Evolutionary conservation across 2,329 filamentous ascomycete species (phyloP).

Genomic region (Clonostachys chloroleuca): DNA sequence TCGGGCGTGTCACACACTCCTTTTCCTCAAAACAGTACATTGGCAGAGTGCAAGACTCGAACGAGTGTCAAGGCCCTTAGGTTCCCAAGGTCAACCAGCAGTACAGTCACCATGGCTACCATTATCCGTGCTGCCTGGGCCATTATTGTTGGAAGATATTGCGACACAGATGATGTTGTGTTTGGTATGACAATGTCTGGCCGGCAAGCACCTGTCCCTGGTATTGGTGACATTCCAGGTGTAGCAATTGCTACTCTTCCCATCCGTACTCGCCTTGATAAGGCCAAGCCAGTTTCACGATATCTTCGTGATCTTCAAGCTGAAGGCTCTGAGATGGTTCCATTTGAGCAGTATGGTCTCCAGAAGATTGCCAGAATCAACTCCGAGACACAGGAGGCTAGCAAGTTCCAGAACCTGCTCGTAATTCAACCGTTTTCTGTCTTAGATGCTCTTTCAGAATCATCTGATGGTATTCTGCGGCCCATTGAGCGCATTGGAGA

Average conservation of each 20-base stretch:
- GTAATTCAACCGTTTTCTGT: conserved; percentile 7
- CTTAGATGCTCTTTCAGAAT: not conserved
- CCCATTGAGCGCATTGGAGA: not conserved
- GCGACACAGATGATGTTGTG: conserved; percentile 8
- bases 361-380: conserved; percentile 12
- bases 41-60: not conserved
- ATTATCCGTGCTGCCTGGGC: conserved; percentile 20
- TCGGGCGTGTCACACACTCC: not conserved
- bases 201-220: conserved; percentile 10
- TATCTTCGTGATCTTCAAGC: conserved; percentile 7
- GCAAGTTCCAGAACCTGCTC: conserved; percentile 11
- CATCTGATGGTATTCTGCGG: not conserved
- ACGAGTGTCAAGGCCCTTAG: not conserved
- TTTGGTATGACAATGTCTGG: conserved; percentile 13
- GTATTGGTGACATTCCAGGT: conserved; percentile 9
- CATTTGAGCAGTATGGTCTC: conserved; percentile 13
- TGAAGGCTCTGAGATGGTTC: conserved; percentile 9
- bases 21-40: not conserved
- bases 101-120: conserved; percentile 7
- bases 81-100: not conserved
- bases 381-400: conserved; percentile 6
- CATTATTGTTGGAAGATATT: conserved; percentile 1
- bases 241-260: conserved; percentile 9
- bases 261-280: conserved; percentile 3
- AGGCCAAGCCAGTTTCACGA: conserved; percentile 3